Conservation (phyloP, 345 rosid genomes). For the Citrus mangshanensis region DNA sequence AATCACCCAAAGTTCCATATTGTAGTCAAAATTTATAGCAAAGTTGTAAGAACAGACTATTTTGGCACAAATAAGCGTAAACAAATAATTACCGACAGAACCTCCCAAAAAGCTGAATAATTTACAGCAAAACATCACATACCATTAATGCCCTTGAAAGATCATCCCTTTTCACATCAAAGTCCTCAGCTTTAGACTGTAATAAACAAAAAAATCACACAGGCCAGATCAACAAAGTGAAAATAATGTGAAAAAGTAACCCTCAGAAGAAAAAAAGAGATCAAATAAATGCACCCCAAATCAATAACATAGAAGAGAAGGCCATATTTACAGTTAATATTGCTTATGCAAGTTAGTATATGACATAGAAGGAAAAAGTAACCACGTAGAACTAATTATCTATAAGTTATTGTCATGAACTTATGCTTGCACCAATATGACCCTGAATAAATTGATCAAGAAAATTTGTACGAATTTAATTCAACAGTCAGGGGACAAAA, state of each 20-base stretch:
- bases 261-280: not conserved
- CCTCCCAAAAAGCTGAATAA: conserved; percentile 13
- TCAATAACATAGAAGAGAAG: not conserved
- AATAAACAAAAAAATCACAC: conserved; percentile 15
- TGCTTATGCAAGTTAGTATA: not conserved
- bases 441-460: not conserved
- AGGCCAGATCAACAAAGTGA: conserved; percentile 13
- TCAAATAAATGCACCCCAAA: not conserved
- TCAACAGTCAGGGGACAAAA: not conserved
- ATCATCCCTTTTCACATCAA: conserved; percentile 60
- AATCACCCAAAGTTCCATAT: not conserved
- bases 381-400: not conserved
- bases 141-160: conserved; percentile 81
- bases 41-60: not conserved
- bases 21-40: not conserved
- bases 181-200: conserved; percentile 61
- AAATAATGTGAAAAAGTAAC: not conserved
- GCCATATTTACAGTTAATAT: not conserved
- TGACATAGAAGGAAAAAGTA: not conserved
- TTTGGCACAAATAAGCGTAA: not conserved
- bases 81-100: not conserved
- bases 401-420: not conserved
- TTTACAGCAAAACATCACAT: conserved; percentile 21
- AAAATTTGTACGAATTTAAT: not conserved
- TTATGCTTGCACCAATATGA: not conserved